Base-by-base conservation (phyloP, 768 basidiomycete species). In the Mycena galopus region DNA sequence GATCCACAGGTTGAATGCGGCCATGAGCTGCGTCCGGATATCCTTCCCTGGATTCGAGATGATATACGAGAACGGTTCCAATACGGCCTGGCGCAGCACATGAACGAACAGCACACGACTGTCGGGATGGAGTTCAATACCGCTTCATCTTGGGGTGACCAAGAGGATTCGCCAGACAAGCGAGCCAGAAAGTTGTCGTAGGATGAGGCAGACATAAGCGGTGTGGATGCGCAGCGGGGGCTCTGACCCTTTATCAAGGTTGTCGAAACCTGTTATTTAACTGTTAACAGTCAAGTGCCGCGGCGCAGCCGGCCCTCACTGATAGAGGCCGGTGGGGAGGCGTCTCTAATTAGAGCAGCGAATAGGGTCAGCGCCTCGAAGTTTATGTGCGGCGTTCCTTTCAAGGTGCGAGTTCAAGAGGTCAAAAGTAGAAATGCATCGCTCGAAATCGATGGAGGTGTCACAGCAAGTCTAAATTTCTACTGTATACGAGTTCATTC, bases 1-100 rank as follows among this genome's bases (percentile, higher is more conserved):
- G 17, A 99, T 89, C 98, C 98, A 99, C 2, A 83, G 42, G 76
- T 99, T 97, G 89, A 99, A 99, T 0, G 97, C 96, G 62, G 92
- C 93, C 73, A 97, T 95, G 78, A 99, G 87, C 76, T 92, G 88
- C 0, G 91, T 86, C 14, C 98, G 91, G 73, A 99, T 93, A 70
- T 98, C 97, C 81, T 99, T 98, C 17, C 98, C 97, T 0, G 95
- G 95, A 68, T 92, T 92, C 2, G 93, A 89, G 10, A 90, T 89
- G 53, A 95, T 89, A 81, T 97, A 98, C 0, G 89, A 89, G 80
- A 90, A 99, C 0, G 97, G 97, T 80, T 99, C 97, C 9, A 97
- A 86, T 8, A 98, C 78, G 2, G 84, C 83, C 87, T 87, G 39
- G 29, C 25, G n/a, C 25, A 47, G 21, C 21, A 6, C 35, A 37